Base-by-base conservation (phyloP, 1,284 basidiomycete species). In the Malassezia cuniculi region DNA sequence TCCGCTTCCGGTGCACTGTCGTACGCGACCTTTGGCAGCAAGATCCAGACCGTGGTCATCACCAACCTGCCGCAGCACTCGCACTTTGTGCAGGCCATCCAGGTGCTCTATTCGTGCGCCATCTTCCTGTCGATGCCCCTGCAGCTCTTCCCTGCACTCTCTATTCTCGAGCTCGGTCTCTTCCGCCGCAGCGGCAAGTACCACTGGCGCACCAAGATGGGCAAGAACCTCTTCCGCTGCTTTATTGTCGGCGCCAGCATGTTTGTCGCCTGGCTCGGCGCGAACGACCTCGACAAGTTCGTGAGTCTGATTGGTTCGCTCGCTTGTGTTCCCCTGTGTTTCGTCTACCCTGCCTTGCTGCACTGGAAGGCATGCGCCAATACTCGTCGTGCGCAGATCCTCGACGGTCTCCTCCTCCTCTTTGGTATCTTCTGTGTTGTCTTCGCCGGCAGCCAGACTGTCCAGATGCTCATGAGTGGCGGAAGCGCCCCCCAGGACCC, bases 91-190 rank as follows among this genome's bases (percentile, higher is more conserved):
- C 87, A 95, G 71, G 78, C 79, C 5, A 84, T 85, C 41, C 75
- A 75, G 51, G 68, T 65, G 54, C 56, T 71, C 27, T 64, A 57
- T 49, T 55, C 44, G 21, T 36, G 89, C 30, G 90, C 89, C 7
- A 97, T 95, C 66, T 73, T 95, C 47, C 78, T 95, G 27, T 93
- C 86, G 11, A 82, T 85, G 11, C 90, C 90, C 0, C 76, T 97
- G 4, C 68, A 69, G 47, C 79, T 97, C 41, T 95, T 97, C 81
- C 90, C 90, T 0, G 93, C 89, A 1, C 80, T 94, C 5, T 78
- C 87, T 31, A 95, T 99, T 65, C 78, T 97, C 71, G 93, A 99
- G 73, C 90, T 90, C 56, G 89, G 85, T 2, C 63, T 97, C n/a
- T 95, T 97, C 68, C 54, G 78, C 36, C 57, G 68, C 40, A 78